Base-by-base conservation (phyloP, 345 rosid species). In the Rhodamnia rubescens region DNA sequence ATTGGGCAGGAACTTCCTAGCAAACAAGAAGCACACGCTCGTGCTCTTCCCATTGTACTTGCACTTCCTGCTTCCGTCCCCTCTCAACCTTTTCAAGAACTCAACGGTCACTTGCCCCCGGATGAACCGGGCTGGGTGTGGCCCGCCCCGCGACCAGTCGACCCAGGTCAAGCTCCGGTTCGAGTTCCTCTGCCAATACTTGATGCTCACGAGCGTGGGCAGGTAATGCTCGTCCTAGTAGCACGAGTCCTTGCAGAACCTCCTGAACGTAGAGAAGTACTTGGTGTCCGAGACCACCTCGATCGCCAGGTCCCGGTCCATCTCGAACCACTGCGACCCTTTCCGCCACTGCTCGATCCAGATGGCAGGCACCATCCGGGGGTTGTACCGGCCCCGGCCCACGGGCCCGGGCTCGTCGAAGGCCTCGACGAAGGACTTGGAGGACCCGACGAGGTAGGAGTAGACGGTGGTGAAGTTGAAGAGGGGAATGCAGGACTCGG, bases 281-380 rank as follows among this genome's bases (percentile, higher is more conserved):
- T 36, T 90, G 6, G 16, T 59, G 84, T 97, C 98, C 0, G 97
- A 91, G 50, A 95, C 91, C 2, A 93, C 92, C 8, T 93, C 93
- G 1, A 88, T 1, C 7, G 99, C 98, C 2, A 96, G 87, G 21
- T 85, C 91, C 6, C 98, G 93, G 83, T 97, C 92, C 81, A 94
- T 89, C 82, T 93, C 98, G 16, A 96, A 95, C 99, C 98, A 95
- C 13, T 96, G 99, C 3, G 99, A 93, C 11, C 98, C 99, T 87
- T 96, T 95, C 40, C 98, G 88, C 98, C 99, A 96, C 15, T 90
- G 92, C 3, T 83, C 7, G 4, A 91, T 86, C 14, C 7, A 83
- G 27, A 97, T 88, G n/a, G 59, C 3, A 2, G 98, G 96, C 29
- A 83, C 84, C 97, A 95, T 93, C 5, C 27, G 69, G 1, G 20